These are phyloP conservation scores for Pichia ethanolica DNA, from an alignment of 805 yeast genomes.

Conservation along the genomic window DNA sequence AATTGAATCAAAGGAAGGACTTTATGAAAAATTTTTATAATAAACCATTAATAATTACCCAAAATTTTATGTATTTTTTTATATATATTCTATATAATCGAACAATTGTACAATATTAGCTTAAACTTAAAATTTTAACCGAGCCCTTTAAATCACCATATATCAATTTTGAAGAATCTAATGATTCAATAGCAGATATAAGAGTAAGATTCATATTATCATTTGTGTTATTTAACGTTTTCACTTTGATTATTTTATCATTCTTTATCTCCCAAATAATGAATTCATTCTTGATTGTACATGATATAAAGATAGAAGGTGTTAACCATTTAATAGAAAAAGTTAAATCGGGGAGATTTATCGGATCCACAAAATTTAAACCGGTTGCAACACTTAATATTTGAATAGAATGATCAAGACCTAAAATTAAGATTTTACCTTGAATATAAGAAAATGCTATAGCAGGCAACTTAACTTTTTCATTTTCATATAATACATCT, in stretches of 20 bases:
- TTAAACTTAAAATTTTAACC: conserved; percentile 1
- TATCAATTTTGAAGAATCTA: neutral
- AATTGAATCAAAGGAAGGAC: conserved; percentile 27
- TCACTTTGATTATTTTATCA: neutral
- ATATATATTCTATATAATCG: too few relatives aligned
- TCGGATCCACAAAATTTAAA: neutral
- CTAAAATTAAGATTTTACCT: neutral
- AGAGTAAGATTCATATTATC: neutral
- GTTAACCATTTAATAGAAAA: neutral
- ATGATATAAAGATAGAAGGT: neutral
- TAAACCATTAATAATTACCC: too few relatives aligned
- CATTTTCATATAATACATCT: neutral
- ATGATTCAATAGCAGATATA: neutral
- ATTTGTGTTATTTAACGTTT: neutral
- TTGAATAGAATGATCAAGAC: conserved; percentile 1
- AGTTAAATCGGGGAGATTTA: neutral
- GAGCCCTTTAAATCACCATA: conserved; percentile 23
- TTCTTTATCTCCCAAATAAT: conserved; percentile 2
- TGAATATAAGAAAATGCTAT: conserved; percentile 4
- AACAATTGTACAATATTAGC: neutral
- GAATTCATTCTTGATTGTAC: neutral
- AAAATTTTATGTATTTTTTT: too few relatives aligned
- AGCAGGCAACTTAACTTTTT: conserved; percentile 3
- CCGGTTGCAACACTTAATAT: neutral
- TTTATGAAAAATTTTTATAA: conserved; percentile 16